phyloP scores from a whole-genome alignment of 805 yeast genomes.

The Suhomyces sp. region DNA sequence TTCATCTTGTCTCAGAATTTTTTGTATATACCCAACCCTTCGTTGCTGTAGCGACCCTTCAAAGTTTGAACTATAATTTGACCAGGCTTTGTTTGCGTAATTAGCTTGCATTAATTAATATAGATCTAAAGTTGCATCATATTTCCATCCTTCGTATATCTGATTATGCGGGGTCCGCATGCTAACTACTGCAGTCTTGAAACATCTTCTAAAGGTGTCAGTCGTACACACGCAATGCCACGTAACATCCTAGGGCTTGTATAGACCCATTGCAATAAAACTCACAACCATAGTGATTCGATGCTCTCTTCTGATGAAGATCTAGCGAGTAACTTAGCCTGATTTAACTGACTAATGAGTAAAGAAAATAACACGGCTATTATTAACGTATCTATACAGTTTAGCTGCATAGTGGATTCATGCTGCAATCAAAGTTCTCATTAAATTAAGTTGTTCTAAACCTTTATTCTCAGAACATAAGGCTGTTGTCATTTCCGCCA shows the following conservation, averaged over 20 bases:
- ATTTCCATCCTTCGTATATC: background rate
- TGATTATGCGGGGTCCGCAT: background rate
- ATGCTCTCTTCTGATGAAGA: too few species aligned
- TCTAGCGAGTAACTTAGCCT: too few species aligned
- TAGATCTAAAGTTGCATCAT: background rate
- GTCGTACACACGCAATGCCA: too few species aligned
- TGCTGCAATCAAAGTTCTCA: background rate
- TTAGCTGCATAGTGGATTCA: background rate
- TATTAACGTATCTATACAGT: background rate
- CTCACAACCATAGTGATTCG: too few species aligned
- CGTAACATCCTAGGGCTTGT: too few species aligned
- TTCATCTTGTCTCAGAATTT: background rate
- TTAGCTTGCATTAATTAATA: background rate
- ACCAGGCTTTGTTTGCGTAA: background rate
- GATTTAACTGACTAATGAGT: too few species aligned
- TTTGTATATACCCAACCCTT: background rate
- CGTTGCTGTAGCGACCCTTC: background rate
- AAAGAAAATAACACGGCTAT: too few species aligned
- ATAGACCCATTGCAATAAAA: too few species aligned
- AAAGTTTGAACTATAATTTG: background rate
- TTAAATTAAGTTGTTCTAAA: background rate
- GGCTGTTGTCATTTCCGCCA: slow-evolving; percentile 21
- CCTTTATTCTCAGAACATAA: slow-evolving; percentile 12
- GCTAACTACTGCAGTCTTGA: background rate
- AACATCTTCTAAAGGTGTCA: background rate